Conservation (phyloP, 352 stramenopile species). For the Globisporangium alternatum region DNA sequence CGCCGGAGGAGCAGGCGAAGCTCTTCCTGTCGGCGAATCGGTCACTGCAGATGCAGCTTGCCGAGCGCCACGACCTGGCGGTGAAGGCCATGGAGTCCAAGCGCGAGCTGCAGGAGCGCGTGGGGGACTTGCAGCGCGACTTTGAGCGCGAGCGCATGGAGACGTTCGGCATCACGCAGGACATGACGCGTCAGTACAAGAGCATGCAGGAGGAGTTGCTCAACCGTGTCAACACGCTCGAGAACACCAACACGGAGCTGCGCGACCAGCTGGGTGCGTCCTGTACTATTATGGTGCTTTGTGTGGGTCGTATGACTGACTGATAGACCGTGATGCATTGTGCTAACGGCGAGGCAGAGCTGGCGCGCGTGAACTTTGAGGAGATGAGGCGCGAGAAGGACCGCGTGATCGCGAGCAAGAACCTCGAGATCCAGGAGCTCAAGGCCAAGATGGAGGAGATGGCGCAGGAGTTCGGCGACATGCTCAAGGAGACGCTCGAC, state of each 20-base stretch:
- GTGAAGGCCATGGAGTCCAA: constrained; percentile 89
- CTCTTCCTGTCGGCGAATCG: constrained; percentile 81
- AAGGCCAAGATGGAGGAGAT: constrained; percentile 95
- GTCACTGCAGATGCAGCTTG: constrained; percentile 88
- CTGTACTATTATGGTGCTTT: neutral
- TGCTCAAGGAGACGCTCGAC: constrained; percentile 93
- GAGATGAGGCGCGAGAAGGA: constrained; percentile 92
- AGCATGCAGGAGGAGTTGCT: constrained; percentile 94
- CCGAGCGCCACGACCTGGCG: constrained; percentile 82
- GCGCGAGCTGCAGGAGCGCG: constrained; percentile 76
- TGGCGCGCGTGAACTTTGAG: constrained; percentile 82
- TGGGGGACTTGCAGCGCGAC: constrained; percentile 79
- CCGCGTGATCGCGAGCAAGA: constrained; percentile 85
- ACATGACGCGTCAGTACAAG: constrained; percentile 97
- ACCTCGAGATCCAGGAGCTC: constrained; percentile 87
- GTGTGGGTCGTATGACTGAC: neutral
- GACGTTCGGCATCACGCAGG: constrained; percentile 91
- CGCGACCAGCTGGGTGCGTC: constrained; percentile 86
- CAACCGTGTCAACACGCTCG: constrained; percentile 82
- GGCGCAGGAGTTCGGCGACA: constrained; percentile 92
- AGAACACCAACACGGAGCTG: constrained; percentile 91
- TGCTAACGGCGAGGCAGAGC: constrained; percentile 37
- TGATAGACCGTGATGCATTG: neutral
- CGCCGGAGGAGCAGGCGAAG: constrained; percentile 81
- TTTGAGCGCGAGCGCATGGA: constrained; percentile 86